phyloP scores from a whole-genome alignment of 2,329 filamentous ascomycete species.

The Raffaelea deltoideospora region DNA sequence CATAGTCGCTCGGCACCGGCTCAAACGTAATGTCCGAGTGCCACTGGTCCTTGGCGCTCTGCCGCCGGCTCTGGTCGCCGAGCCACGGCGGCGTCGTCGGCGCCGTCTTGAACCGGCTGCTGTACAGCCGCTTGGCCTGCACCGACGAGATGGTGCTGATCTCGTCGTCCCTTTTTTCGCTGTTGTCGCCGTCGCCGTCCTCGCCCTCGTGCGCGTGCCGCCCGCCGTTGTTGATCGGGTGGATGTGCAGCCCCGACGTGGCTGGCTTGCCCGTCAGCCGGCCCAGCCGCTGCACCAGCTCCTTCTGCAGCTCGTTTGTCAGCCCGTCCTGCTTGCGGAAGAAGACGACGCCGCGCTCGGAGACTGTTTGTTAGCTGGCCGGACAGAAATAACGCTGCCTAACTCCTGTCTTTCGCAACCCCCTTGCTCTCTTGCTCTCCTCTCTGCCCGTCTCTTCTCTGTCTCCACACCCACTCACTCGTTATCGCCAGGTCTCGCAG shows the following conservation, averaged over 20 bases:
- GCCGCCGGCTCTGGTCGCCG: slow-evolving; percentile 3
- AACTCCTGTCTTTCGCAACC: too few species aligned
- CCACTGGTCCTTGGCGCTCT: slow-evolving; percentile 16
- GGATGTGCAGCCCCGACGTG: slow-evolving; percentile 35
- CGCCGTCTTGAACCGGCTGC: neutral
- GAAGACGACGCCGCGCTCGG: slow-evolving; percentile 33
- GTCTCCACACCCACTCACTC: slow-evolving; percentile 29
- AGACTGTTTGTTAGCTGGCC: slow-evolving; percentile 16
- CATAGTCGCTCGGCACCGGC: slow-evolving; percentile 28
- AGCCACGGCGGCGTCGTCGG: too few species aligned
- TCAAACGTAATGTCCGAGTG: slow-evolving; percentile 35
- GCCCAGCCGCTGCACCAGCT: slow-evolving; percentile 8
- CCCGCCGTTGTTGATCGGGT: slow-evolving; percentile 20
- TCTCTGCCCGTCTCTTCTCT: too few species aligned
- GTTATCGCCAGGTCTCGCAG: slow-evolving; percentile 47
- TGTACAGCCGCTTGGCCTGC: slow-evolving; percentile 10
- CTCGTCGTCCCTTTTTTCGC: too few species aligned
- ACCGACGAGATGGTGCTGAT: slow-evolving; percentile 32
- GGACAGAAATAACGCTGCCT: too few species aligned
- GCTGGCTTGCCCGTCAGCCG: slow-evolving; percentile 19
- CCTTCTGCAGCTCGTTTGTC: slow-evolving; percentile 5
- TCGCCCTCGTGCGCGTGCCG: neutral
- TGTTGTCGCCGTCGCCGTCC: slow-evolving; percentile 1
- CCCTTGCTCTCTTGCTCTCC: too few species aligned
- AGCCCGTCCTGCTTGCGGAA: slow-evolving; percentile 28